Evolutionary conservation across 495 filamentous ascomycete species (phyloP).

Genomic region (Neurospora sublineolata): DNA sequence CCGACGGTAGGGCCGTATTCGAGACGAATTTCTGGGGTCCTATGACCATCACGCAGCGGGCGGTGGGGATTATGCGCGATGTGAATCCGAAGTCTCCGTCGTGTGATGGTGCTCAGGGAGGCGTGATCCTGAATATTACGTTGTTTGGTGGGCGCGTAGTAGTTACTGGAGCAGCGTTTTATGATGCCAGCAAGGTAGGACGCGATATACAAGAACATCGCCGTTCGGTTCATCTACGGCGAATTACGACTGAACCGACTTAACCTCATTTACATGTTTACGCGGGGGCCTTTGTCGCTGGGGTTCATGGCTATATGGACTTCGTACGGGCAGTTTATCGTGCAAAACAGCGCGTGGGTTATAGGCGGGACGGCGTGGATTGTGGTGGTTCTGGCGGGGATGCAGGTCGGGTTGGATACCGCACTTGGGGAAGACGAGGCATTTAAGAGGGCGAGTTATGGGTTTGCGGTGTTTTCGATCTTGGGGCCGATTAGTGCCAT

Average conservation of each 20-base stretch:
- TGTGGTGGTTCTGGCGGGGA: slow-evolving; percentile 41
- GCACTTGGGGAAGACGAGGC: background rate
- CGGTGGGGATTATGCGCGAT: slow-evolving; percentile 37
- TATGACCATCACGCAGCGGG: slow-evolving; percentile 31
- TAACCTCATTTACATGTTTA: slow-evolving; percentile 23
- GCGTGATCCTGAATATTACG: slow-evolving; percentile 42
- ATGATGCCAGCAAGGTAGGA: slow-evolving; percentile 44
- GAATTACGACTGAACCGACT: slow-evolving; percentile 34
- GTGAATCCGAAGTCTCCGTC: slow-evolving; percentile 15
- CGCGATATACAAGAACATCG: slow-evolving; percentile 7
- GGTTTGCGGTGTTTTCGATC: slow-evolving; percentile 42
- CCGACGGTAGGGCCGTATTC: slow-evolving; percentile 28
- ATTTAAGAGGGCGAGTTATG: slow-evolving; percentile 40
- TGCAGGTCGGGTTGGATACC: slow-evolving; percentile 46
- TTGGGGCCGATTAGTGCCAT: slow-evolving; percentile 14
- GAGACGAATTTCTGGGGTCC: slow-evolving; percentile 47
- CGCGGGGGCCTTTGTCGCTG: background rate
- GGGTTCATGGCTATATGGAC: slow-evolving; percentile 20
- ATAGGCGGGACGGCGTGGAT: slow-evolving; percentile 36
- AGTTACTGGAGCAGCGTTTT: slow-evolving; percentile 37
- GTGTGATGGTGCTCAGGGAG: slow-evolving; percentile 26
- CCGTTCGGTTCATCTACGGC: slow-evolving; percentile 32
- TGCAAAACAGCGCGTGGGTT: slow-evolving; percentile 36
- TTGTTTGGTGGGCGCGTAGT: slow-evolving; percentile 40
- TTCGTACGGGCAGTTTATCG: slow-evolving; percentile 25